These are phyloP conservation scores for Nepenthes gracilis DNA, from an alignment of 148 eudicot genomes.

Conservation along the genomic window DNA sequence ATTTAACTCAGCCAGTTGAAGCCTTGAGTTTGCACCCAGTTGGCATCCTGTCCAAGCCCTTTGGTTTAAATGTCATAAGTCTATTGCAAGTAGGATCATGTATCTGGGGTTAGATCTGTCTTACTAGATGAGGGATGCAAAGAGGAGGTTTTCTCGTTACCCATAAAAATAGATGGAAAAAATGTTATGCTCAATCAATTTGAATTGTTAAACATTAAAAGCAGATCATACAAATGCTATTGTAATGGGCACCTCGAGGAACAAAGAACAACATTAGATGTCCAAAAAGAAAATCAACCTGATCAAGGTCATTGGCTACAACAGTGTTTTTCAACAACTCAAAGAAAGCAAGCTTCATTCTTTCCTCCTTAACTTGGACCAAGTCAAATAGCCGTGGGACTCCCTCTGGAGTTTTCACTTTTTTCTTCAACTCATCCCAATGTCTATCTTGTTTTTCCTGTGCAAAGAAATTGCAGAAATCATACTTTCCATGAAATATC, in stretches of 20 bases:
- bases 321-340: conserved; percentile 84
- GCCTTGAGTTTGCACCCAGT: no score
- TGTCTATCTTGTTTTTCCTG: conserved; percentile 89
- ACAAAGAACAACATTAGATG: neutral
- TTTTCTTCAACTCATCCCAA: conserved; percentile 48
- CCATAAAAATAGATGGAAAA: no score
- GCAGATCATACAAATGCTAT: no score
- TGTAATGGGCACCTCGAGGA: neutral
- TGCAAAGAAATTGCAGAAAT: conserved; percentile 9
- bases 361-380: conserved; percentile 70
- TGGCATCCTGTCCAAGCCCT: no score
- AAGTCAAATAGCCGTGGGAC: conserved; percentile 92
- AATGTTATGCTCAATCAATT: no score
- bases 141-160: no score
- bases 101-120: no score
- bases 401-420: conserved; percentile 69
- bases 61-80: no score
- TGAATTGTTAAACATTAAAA: no score
- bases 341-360: conserved; percentile 79
- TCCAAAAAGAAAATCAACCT: conserved; percentile 27
- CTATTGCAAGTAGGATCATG: no score
- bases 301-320: conserved; percentile 83
- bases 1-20: no score
- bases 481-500: neutral
- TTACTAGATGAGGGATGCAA: no score